phyloP scores from a whole-genome alignment of 108 stramenopile genomes.

The Cyclotella atomus region DNA sequence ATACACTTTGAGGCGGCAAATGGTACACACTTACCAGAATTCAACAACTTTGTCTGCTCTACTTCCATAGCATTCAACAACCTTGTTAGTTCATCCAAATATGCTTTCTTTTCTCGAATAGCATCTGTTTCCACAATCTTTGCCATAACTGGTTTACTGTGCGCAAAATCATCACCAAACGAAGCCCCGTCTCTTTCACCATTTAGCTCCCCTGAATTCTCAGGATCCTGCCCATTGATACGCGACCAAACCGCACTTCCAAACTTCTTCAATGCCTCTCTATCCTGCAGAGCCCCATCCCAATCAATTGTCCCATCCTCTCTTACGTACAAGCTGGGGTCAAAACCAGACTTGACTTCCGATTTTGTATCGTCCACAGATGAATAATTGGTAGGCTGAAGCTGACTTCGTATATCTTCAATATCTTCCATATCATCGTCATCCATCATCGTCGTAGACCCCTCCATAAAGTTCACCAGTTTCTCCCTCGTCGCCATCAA shows the following conservation, averaged over 20 bases:
- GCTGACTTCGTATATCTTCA: conserved; percentile 38
- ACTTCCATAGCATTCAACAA: conserved; percentile 59
- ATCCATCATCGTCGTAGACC: neutral
- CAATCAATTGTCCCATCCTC: conserved; percentile 98
- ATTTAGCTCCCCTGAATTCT: conserved; percentile 42
- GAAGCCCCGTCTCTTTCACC: conserved; percentile 1
- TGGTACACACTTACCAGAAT: conserved; percentile 64
- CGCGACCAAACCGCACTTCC: conserved; percentile 92
- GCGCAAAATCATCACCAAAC: conserved; percentile 14
- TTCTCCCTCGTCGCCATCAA: conserved; percentile 37
- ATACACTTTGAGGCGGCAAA: too few species aligned
- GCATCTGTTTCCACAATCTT: conserved; percentile 85
- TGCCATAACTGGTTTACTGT: conserved; percentile 67
- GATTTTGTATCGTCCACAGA: neutral
- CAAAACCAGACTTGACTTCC: conserved; percentile 14
- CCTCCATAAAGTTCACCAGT: conserved; percentile 40
- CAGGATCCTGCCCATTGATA: conserved; percentile 93
- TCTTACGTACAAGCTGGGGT: conserved; percentile 89
- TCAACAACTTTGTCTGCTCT: conserved; percentile 71
- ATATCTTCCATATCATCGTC: conserved; percentile 16
- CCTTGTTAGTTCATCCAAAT: conserved; percentile 44
- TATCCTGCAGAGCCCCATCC: conserved; percentile 96
- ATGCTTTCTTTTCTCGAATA: conserved; percentile 61
- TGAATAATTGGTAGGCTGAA: conserved; percentile 22
- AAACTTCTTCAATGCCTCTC: conserved; percentile 89